Evolutionary conservation across 2,329 filamentous ascomycete species (phyloP), one percentile per base, ranked within the genome.

Genomic region (Beauveria sp.): DNA sequence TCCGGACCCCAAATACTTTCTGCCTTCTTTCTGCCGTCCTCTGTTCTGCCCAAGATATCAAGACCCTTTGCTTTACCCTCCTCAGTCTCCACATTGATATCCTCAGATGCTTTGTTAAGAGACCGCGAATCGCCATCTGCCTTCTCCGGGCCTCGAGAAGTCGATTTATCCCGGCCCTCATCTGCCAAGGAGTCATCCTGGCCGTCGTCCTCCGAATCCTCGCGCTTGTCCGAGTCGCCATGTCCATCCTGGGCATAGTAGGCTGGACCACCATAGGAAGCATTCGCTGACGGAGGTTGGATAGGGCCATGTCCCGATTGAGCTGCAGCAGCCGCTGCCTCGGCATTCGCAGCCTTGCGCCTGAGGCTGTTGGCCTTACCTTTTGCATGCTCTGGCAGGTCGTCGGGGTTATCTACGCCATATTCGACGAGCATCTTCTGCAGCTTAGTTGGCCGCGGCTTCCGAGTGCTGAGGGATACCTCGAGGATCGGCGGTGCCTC

Each of bases 371-470:
- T 87, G 0, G 88, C 87, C 72, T 96, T 96, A 4, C 90, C 86
- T 65, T 90, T 88, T 64, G 93, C 83, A 66, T 90, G 86, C 64
- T 92, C 87, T 0, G 95, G 95, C 5, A 99, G 81, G 67, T 97
- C 90, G 60, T 98, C 93, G 0, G 91, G 91, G 67, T 96, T 91
- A 3, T 93, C 88, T 14, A 98, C 91, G 2, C 92, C 93, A 64
- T 95, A 86, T 68, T 95, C 89, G 1, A 87, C 87, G 80, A 99
- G 88, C 69, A 98, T 84, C 77, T 97, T 98, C 74, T 98, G 93
- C 66, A 97, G 85, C 76, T 99, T 99, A 0, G 95, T 99, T 9
- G 95, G 95, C 9, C 95, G 87, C 46, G 95, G 95, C 75, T 99
- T 99, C 63, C 95, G 85, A 5, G 95, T 99, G 55, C 93, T 97